Conservation (phyloP, 805 yeast genomes). For the Hanseniaspora hatyaiensis region DNA sequence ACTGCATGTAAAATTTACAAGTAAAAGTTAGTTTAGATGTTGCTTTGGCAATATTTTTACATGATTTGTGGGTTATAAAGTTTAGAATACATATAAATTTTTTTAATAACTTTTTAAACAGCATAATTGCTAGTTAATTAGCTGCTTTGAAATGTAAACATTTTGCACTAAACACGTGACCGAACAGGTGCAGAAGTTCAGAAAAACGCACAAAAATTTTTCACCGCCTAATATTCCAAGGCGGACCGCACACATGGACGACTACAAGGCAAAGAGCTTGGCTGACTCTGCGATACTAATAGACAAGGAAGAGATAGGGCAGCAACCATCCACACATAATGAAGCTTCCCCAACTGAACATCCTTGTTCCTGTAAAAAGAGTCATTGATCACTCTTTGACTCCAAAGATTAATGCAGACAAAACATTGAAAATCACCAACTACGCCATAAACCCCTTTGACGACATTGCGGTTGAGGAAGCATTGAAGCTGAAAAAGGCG, state of each 20-base stretch:
- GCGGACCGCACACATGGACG: background rate
- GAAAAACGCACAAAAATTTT: background rate
- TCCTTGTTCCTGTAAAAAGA: slow-evolving; percentile 88
- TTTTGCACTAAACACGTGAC: background rate
- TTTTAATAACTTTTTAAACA: background rate
- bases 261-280: background rate
- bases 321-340: no score
- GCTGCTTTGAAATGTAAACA: background rate
- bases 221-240: background rate
- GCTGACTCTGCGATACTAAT: background rate
- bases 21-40: no score
- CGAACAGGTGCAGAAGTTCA: background rate
- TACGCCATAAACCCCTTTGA: slow-evolving; percentile 93
- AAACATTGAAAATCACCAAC: slow-evolving; percentile 66
- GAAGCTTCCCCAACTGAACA: slow-evolving; percentile 32
- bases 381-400: slow-evolving; percentile 88
- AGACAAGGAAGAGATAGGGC: slow-evolving; percentile 3
- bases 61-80: no score
- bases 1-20: no score
- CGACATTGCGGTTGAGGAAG: slow-evolving; percentile 96
- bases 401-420: slow-evolving; percentile 76
- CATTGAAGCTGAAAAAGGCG: slow-evolving; percentile 60
- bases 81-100: no score
- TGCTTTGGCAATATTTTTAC: no score
- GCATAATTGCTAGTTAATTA: no score